Conservation (phyloP, 108 stramenopile species). For the Epipyxis sp. region DNA sequence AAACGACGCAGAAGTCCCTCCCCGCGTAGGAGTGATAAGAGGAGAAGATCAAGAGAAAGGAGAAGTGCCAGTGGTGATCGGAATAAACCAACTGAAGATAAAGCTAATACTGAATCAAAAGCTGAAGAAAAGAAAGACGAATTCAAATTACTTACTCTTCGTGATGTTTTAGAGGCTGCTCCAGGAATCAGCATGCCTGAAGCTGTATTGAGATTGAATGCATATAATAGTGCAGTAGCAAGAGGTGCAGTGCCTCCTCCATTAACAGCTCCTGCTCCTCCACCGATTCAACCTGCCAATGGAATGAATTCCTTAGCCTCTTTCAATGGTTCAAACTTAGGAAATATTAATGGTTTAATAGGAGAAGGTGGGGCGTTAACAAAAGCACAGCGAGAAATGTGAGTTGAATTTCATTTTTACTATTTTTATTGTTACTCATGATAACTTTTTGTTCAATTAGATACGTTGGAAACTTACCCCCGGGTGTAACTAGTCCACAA, state of each 20-base stretch:
- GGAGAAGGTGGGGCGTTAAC: neutral
- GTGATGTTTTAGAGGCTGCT: neutral
- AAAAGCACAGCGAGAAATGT: conserved; percentile 16
- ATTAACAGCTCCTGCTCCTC: neutral
- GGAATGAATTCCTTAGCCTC: too few relatives aligned
- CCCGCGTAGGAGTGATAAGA: too few relatives aligned
- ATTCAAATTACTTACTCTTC: neutral
- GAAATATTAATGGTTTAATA: too few relatives aligned
- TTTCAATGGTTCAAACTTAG: too few relatives aligned
- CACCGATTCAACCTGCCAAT: neutral
- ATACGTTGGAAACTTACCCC: conserved; percentile 37
- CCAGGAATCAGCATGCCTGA: conserved; percentile 27
- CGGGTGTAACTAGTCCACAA: conserved; percentile 26
- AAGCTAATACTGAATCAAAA: neutral
- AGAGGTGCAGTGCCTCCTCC: neutral
- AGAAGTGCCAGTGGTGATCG: too few relatives aligned
- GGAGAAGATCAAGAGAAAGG: too few relatives aligned
- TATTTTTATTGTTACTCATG: neutral
- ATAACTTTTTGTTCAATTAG: neutral
- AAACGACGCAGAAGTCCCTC: too few relatives aligned
- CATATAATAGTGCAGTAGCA: conserved; percentile 10
- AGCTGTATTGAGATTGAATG: conserved; percentile 20
- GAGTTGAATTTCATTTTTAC: neutral
- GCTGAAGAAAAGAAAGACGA: neutral
- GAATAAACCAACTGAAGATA: neutral